Conservation (phyloP, 352 stramenopile species). For the Aphanomyces invadans region DNA sequence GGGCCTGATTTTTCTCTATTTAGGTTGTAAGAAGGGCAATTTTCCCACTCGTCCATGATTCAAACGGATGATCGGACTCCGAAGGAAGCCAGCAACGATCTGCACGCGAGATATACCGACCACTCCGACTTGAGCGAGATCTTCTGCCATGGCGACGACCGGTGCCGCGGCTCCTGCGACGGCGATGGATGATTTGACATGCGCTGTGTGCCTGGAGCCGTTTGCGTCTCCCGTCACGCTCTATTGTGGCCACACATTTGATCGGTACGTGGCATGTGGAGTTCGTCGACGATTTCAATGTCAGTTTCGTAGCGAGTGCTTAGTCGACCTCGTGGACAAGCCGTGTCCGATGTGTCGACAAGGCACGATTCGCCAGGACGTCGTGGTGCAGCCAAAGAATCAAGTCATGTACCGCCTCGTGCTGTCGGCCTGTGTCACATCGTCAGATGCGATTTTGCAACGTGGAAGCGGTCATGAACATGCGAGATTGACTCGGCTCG, state of each 20-base stretch:
- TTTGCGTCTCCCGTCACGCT: slow-evolving; percentile 20
- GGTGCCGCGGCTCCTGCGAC: too few species aligned
- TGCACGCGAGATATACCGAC: too few species aligned
- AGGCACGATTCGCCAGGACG: neutral
- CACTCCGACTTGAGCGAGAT: too few species aligned
- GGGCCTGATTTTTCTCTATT: too few species aligned
- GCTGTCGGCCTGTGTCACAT: neutral
- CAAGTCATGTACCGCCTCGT: neutral
- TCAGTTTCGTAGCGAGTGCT: slow-evolving; percentile 13
- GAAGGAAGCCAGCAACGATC: too few species aligned
- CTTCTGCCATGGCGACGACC: too few species aligned
- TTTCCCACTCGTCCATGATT: too few species aligned
- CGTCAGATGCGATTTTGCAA: neutral
- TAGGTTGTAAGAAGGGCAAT: too few species aligned
- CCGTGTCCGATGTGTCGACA: slow-evolving; percentile 20
- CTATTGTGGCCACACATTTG: slow-evolving; percentile 22
- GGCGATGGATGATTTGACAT: slow-evolving; percentile 13
- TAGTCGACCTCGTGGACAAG: slow-evolving; percentile 2
- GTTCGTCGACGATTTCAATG: neutral
- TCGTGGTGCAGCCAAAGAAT: slow-evolving; percentile 17
- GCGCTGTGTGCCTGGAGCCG: slow-evolving; percentile 19
- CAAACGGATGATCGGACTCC: too few species aligned
- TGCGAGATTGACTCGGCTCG: neutral
- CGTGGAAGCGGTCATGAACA: slow-evolving; percentile 15
- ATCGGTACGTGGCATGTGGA: slow-evolving; percentile 9